Evolutionary conservation across 139 green algal genomes (phyloP).

Genomic region (Asterochloris sp.): DNA sequence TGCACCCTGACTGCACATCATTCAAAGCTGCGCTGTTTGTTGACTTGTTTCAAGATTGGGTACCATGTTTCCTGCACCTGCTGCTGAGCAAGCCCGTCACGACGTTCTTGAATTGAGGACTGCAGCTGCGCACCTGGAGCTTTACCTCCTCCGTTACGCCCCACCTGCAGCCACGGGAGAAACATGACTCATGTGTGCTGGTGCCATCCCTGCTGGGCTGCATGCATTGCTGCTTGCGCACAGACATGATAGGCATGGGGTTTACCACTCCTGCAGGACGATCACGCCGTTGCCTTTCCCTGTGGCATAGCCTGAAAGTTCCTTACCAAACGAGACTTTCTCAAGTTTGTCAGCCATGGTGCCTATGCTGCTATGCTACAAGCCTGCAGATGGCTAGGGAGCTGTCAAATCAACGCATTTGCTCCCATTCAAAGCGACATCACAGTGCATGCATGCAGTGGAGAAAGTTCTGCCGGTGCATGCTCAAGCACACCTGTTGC

Average conservation of each 20-base stretch:
- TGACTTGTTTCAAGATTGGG: too few species aligned
- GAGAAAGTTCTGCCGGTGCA: too few species aligned
- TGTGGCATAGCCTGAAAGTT: slow-evolving; percentile 12
- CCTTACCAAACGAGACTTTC: slow-evolving; percentile 13
- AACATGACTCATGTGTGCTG: neutral
- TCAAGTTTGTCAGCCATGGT: neutral
- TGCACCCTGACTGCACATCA: neutral
- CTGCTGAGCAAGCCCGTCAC: too few species aligned
- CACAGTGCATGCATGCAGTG: too few species aligned
- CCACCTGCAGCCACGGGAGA: slow-evolving; percentile 9
- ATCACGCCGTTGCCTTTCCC: slow-evolving; percentile 11
- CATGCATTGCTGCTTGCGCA: neutral
- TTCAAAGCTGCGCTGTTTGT: neutral
- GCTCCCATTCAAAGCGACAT: too few species aligned
- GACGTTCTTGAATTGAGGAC: too few species aligned
- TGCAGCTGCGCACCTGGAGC: neutral
- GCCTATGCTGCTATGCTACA: too few species aligned
- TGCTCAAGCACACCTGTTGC: too few species aligned
- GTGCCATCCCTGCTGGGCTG: neutral
- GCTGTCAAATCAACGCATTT: too few species aligned
- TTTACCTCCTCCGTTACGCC: slow-evolving; percentile 25
- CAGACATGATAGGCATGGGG: neutral
- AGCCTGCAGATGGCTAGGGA: too few species aligned
- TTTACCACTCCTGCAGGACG: slow-evolving; percentile 3
- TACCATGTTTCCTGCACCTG: too few species aligned